These are phyloP conservation scores for Hypoxylon sp. DNA, from an alignment of 2,329 filamentous ascomycete genomes.

Conservation along the genomic window DNA sequence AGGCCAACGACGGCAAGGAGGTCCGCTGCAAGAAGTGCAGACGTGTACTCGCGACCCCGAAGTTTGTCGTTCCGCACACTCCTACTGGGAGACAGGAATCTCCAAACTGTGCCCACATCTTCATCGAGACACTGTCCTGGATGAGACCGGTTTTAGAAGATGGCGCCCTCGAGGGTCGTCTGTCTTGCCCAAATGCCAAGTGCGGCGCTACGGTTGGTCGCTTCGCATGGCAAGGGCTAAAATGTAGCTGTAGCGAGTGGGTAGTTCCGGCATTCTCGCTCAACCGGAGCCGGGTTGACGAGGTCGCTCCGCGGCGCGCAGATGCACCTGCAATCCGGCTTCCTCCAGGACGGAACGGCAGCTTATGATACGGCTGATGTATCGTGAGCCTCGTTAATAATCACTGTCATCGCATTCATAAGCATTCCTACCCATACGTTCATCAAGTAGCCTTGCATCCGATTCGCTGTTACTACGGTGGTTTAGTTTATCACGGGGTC, in stretches of 20 bases:
- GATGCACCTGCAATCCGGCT: constrained; percentile 67
- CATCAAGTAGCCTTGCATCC: constrained; percentile 16
- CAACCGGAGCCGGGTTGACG: constrained; percentile 85
- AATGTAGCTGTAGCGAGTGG: constrained; percentile 92
- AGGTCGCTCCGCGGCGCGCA: constrained; percentile 60
- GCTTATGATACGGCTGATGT: constrained; percentile 53
- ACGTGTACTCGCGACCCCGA: constrained; percentile 68
- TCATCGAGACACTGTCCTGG: constrained; percentile 93
- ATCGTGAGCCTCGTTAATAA: constrained; percentile 13
- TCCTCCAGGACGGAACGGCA: constrained; percentile 64
- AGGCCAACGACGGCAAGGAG: constrained; percentile 62
- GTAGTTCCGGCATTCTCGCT: constrained; percentile 91
- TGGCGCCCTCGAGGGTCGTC: constrained; percentile 84
- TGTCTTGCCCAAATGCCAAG: constrained; percentile 83
- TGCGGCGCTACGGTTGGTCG: constrained; percentile 89
- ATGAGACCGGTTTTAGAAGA: constrained; percentile 89
- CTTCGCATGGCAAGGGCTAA: constrained; percentile 96
- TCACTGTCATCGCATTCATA: constrained; percentile 8
- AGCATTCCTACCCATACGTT: constrained; percentile 11
- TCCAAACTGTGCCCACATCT: constrained; percentile 83
- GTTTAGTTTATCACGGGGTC: constrained; percentile 16
- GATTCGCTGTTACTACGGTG: constrained; percentile 18
- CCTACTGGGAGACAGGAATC: constrained; percentile 47
- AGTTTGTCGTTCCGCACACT: constrained; percentile 77
- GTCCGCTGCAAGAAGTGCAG: constrained; percentile 94